Conservation (phyloP, 768 basidiomycete species). For the Leccinellum albellum region DNA sequence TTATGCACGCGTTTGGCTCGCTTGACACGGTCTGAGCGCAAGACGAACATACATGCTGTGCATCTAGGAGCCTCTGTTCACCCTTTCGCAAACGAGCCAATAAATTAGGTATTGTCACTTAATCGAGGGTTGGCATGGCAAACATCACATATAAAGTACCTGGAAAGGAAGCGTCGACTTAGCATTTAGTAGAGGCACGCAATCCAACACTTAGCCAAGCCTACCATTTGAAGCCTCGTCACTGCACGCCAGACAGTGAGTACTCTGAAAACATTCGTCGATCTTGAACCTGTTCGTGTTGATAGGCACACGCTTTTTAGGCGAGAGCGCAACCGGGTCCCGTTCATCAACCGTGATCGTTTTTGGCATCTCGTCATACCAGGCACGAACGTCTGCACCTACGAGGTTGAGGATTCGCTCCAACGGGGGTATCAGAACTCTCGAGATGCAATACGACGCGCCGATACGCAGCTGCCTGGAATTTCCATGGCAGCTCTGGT, state of each 20-base stretch:
- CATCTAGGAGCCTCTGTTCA: slow-evolving; percentile 49
- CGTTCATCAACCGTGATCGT: slow-evolving; percentile 37
- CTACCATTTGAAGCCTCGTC: slow-evolving; percentile 51
- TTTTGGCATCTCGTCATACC: slow-evolving; percentile 88
- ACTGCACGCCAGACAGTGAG: slow-evolving; percentile 69
- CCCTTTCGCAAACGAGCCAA: slow-evolving; percentile 49
- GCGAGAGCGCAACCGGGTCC: slow-evolving; percentile 34
- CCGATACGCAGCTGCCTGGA: slow-evolving; percentile 75
- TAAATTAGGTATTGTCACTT: slow-evolving; percentile 56
- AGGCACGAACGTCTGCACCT: slow-evolving; percentile 80
- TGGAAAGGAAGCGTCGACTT: slow-evolving; percentile 18
- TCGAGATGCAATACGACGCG: slow-evolving; percentile 81
- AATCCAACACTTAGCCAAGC: neutral
- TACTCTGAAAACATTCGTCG: slow-evolving; percentile 70
- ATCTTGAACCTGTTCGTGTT: slow-evolving; percentile 49
- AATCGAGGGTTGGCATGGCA: slow-evolving; percentile 53
- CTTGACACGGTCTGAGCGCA: slow-evolving; percentile 56
- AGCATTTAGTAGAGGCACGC: neutral
- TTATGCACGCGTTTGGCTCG: slow-evolving; percentile 72
- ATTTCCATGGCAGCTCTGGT: neutral
- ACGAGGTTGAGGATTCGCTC: slow-evolving; percentile 88
- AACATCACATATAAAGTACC: slow-evolving; percentile 63
- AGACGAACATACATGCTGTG: slow-evolving; percentile 67
- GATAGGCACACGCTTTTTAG: slow-evolving; percentile 31
- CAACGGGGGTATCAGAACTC: slow-evolving; percentile 84